phyloP scores from a whole-genome alignment of 306 rosid species.

The Vachellia pachyceras region DNA sequence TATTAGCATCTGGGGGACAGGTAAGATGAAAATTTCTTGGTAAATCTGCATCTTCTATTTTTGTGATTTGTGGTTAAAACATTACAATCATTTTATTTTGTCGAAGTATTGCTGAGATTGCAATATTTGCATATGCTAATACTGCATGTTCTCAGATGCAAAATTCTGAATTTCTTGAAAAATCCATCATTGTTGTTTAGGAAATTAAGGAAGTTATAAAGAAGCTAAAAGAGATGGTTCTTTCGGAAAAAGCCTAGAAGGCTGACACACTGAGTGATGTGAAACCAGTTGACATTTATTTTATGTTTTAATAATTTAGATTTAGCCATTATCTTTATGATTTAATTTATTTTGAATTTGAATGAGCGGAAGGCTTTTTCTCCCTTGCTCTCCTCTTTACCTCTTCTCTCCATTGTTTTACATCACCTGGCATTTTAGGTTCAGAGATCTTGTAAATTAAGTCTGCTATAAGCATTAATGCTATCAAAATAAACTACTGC shows the following conservation, averaged over 20 bases:
- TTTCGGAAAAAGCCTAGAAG: background rate
- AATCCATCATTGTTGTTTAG: constrained; percentile 7
- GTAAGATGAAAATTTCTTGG: constrained; percentile 40
- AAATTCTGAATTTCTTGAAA: constrained; percentile 5
- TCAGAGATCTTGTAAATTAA: background rate
- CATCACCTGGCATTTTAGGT: background rate
- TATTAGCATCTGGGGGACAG: constrained; percentile 98
- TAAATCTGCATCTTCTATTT: background rate
- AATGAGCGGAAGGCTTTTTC: background rate
- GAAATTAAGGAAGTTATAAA: constrained; percentile 7
- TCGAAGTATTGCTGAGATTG: constrained; percentile 21
- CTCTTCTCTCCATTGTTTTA: background rate
- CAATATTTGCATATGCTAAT: background rate
- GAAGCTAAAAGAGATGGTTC: constrained; percentile 18
- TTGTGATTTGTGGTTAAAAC: background rate
- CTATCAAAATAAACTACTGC: background rate
- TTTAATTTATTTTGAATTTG: background rate
- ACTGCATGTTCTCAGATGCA: constrained; percentile 2
- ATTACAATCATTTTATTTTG: constrained; percentile 20
- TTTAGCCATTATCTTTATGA: background rate
- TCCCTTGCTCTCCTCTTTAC: background rate
- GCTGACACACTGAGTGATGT: background rate
- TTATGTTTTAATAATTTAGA: background rate
- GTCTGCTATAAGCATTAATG: background rate
- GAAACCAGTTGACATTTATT: background rate